Evolutionary conservation across 2,329 filamentous ascomycete genomes (phyloP), one percentile per base, ranked within the genome.

Genomic region (Microascus cirrosus): DNA sequence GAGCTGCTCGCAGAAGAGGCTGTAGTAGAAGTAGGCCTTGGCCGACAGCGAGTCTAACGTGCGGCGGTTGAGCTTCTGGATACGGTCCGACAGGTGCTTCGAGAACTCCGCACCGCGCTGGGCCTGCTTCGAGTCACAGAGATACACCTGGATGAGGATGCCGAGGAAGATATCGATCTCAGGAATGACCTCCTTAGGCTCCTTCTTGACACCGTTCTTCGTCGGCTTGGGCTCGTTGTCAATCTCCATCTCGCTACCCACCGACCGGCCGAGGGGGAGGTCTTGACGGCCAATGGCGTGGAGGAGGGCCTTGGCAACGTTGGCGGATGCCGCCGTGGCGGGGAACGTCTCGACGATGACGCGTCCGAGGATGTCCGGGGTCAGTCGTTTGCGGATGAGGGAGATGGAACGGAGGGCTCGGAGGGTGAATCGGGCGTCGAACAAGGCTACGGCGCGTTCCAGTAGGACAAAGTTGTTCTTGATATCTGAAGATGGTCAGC

Each of bases 11-110:
- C 87, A 90, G 78, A 97, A 97, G 65, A 97, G 80, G 25, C 90
- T 90, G 75, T 90, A 96, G 79, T 99, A 99, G 75, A 96, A 97
- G 80, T 96, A 99, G 62, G 93, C 91, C 73, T 95, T 95, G 63
- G 93, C 91, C 60, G 92, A 89, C 60, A 99, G 83, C 55, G 92
- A 91, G 72, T 99, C 94, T 61, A 99, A 78, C 25, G 94, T 97
- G 65, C 94, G 86, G 62, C 94, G 88, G 78, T 99, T 99, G 69
- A 95, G 80, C 57, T 85, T 81, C 67, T 95, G 90, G 70, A 97
- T 86, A 69, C 87, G 87, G 68, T 93, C 89, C 56, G 91, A 85
- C 57, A 99, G 80, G 65, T 85, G 84, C 63, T 84, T 83, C 34
- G 94, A 97, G 74, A 97, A 95, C 60, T 89, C 81, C 62, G 86